phyloP scores from a whole-genome alignment of 208 protist genomes.

The Trypanosoma rangeli region DNA sequence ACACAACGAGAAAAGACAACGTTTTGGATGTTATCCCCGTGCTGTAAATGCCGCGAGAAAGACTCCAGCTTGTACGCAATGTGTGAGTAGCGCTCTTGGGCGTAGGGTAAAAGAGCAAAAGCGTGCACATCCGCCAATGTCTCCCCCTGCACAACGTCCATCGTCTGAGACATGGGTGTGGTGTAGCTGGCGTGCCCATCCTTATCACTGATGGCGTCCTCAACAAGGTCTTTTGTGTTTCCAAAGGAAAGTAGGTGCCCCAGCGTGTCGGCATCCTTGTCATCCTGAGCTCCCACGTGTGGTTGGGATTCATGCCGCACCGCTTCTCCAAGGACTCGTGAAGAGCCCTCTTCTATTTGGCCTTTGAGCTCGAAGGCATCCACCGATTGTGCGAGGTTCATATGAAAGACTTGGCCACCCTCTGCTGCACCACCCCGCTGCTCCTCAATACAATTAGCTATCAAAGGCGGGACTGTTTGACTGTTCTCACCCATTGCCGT shows the following conservation, averaged over 20 bases:
- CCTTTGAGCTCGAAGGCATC: not conserved
- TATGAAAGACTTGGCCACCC: not conserved
- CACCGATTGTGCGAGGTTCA: not conserved
- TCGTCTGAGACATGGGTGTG: not conserved
- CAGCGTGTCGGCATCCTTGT: not conserved
- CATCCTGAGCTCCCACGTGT: not conserved
- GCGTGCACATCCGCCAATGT: constrained; percentile 4
- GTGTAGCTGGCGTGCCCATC: constrained; percentile 5
- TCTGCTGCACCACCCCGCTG: not conserved
- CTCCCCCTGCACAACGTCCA: constrained; percentile 10
- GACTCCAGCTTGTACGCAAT: constrained; percentile 38
- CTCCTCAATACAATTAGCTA: not conserved
- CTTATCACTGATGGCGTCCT: constrained; percentile 17
- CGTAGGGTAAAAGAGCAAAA: constrained; percentile 26
- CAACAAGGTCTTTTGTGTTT: constrained; percentile 4
- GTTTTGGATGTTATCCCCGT: constrained; percentile 34
- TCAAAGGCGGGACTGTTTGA: constrained; percentile 1
- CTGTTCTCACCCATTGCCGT: not conserved
- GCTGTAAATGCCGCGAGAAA: constrained; percentile 38
- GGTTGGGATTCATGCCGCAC: not conserved
- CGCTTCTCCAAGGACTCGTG: not conserved
- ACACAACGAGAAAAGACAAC: constrained; percentile 61
- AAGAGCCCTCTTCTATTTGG: not conserved
- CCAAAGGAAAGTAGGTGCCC: not conserved
- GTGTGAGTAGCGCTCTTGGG: constrained; percentile 42